Percentiles rank a stretch among this genome's conserved stretches.
Conservation (phyloP, 805 yeast species). For the Citeromyces nyonsensis region DNA sequence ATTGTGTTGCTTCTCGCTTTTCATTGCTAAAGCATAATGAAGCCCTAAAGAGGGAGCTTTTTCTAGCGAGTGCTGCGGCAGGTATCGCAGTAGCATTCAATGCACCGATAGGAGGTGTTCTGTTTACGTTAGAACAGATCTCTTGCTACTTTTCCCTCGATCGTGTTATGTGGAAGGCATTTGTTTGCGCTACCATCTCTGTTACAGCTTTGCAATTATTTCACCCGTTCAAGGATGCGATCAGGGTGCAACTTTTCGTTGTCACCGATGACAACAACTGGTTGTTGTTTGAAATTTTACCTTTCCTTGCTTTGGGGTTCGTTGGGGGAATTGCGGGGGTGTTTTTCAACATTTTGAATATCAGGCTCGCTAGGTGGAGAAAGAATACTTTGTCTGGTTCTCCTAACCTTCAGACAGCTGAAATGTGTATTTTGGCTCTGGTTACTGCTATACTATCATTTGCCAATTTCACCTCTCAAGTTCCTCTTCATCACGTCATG, state of each 20-base stretch:
- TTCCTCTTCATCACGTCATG: slow-evolving; percentile 40
- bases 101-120: slow-evolving; percentile 79
- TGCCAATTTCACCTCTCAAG: slow-evolving; percentile 34
- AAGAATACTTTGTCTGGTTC: slow-evolving; percentile 11
- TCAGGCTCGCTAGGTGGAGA: slow-evolving; percentile 21
- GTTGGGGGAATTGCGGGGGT: slow-evolving; percentile 58
- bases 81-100: slow-evolving; percentile 80
- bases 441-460: slow-evolving; percentile 40
- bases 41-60: slow-evolving; percentile 47
- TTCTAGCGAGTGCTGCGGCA: slow-evolving; percentile 66
- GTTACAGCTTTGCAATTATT: slow-evolving; percentile 40
- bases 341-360: slow-evolving; percentile 29
- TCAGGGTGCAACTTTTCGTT: slow-evolving; percentile 29
- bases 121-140: slow-evolving; percentile 59
- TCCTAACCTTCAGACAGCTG: slow-evolving; percentile 19
- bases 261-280: slow-evolving; percentile 58
- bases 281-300: slow-evolving; percentile 55
- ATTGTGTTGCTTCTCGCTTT: slow-evolving; percentile 5
- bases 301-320: slow-evolving; percentile 57
- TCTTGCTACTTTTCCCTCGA: slow-evolving; percentile 49
- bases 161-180: slow-evolving; percentile 68
- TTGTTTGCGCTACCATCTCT: slow-evolving; percentile 64
- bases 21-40: slow-evolving; percentile 25
- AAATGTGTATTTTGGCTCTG: slow-evolving; percentile 29
- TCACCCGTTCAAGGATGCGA: slow-evolving; percentile 31